Evolutionary conservation across 2,329 filamentous ascomycete species (phyloP).

Genomic region (Ampelomyces quisqualis): DNA sequence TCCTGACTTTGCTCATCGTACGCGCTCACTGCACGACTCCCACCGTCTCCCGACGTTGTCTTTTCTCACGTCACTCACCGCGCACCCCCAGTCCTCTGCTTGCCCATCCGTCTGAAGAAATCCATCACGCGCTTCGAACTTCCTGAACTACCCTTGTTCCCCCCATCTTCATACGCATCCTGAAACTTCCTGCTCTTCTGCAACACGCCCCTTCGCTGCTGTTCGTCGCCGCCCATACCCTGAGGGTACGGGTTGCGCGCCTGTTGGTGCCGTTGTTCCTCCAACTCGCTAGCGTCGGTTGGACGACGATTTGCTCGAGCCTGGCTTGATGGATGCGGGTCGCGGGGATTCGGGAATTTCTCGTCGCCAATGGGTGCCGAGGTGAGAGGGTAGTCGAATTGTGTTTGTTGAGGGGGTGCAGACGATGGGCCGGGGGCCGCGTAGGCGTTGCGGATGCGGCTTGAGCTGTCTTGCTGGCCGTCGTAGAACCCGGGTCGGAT

Average conservation of each 20-base stretch:
- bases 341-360: constrained; percentile 39
- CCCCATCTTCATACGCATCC: constrained; percentile 71
- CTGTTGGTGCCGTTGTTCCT: constrained; percentile 22
- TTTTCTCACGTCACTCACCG: too few relatives aligned
- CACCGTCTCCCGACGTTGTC: neutral
- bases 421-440: constrained; percentile 33
- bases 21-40: too few relatives aligned
- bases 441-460: constrained; percentile 23
- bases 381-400: constrained; percentile 35
- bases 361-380: constrained; percentile 37
- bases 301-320: constrained; percentile 33
- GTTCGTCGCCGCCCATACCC: constrained; percentile 40
- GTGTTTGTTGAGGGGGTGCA: constrained; percentile 40
- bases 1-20: neutral
- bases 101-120: constrained; percentile 87
- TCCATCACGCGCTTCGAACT: constrained; percentile 95
- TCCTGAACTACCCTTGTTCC: constrained; percentile 52
- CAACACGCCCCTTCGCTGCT: constrained; percentile 56
- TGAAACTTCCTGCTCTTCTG: constrained; percentile 86
- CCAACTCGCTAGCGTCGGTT: constrained; percentile 41
- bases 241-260: constrained; percentile 45
- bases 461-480: constrained; percentile 37
- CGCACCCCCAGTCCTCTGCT: constrained; percentile 58
- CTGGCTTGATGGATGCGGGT: constrained; percentile 32
- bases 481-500: constrained; percentile 49